Percentiles rank a stretch among this genome's conserved stretches.
Conservation (phyloP, 2,329 filamentous ascomycete species). For the Phialophora chinensis region DNA sequence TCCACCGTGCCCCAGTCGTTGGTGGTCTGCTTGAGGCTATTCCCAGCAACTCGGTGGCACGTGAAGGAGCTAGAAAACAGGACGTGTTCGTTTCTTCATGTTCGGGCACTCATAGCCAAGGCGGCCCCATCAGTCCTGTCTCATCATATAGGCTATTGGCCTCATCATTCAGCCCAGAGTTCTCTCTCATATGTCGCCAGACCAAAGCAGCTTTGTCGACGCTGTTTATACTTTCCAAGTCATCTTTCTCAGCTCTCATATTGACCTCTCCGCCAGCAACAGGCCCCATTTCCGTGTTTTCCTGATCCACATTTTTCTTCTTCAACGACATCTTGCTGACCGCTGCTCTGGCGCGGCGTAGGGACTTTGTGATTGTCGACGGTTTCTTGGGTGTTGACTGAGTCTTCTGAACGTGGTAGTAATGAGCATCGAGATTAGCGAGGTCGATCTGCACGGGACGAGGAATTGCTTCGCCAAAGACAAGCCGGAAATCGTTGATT, state of each 20-base stretch:
- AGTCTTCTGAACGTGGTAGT: slow-evolving; percentile 2
- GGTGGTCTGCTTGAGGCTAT: too few species aligned
- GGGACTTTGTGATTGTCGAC: background rate
- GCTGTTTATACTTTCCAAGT: slow-evolving; percentile 15
- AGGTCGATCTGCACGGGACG: slow-evolving; percentile 15
- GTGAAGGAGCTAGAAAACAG: background rate
- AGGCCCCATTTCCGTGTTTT: background rate
- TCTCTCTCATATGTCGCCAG: slow-evolving; percentile 28
- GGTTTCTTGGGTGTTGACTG: background rate
- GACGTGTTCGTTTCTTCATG: background rate
- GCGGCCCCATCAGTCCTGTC: slow-evolving; percentile 24
- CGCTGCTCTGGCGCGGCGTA: background rate
- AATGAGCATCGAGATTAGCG: slow-evolving; percentile 21
- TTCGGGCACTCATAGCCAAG: slow-evolving; percentile 25
- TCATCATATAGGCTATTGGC: slow-evolving; percentile 21
- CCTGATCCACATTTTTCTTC: slow-evolving; percentile 9
- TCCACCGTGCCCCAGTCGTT: too few species aligned
- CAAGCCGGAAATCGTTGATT: slow-evolving; percentile 23
- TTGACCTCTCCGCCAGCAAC: background rate
- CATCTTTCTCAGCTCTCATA: background rate
- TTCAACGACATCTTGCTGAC: slow-evolving; percentile 8
- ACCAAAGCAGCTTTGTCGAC: slow-evolving; percentile 24
- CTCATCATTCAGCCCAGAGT: slow-evolving; percentile 29
- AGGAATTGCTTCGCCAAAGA: slow-evolving; percentile 13
- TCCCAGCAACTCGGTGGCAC: background rate